phyloP scores from a whole-genome alignment of 352 stramenopile genomes.

The Pythium brachiatum region DNA sequence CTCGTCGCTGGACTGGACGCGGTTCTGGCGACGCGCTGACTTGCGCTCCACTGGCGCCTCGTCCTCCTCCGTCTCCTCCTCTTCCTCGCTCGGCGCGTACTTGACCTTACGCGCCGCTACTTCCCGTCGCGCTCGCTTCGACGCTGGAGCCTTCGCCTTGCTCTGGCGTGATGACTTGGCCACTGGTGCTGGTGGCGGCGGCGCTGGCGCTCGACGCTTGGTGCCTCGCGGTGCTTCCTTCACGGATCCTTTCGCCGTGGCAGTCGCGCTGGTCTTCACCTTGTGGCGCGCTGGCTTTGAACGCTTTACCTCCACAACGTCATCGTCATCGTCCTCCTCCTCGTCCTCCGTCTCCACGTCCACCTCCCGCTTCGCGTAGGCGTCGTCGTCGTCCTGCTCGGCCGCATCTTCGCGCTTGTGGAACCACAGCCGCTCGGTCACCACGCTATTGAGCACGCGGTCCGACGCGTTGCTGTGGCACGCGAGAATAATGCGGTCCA shows the following conservation, averaged over 20 bases:
- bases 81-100: slow-evolving; percentile 19
- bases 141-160: slow-evolving; percentile 9
- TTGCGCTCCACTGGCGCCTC: slow-evolving; percentile 17
- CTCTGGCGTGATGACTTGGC: not conserved
- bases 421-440: slow-evolving; percentile 71
- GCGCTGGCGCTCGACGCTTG: slow-evolving; percentile 13
- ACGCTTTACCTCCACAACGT: slow-evolving; percentile 1
- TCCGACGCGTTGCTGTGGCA: slow-evolving; percentile 55
- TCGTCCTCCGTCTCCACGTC: slow-evolving; percentile 12
- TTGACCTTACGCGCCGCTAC: not conserved
- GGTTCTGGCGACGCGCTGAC: slow-evolving; percentile 12
- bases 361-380: slow-evolving; percentile 5
- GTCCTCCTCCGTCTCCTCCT: slow-evolving; percentile 32
- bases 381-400: slow-evolving; percentile 10
- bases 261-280: not conserved
- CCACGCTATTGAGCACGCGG: slow-evolving; percentile 47
- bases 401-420: slow-evolving; percentile 11
- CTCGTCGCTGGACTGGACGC: slow-evolving; percentile 17
- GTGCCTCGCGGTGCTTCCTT: not conserved
- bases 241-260: not conserved
- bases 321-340: slow-evolving; percentile 13
- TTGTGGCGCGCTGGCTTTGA: slow-evolving; percentile 1
- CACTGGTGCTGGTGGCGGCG: slow-evolving; percentile 6
- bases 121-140: slow-evolving; percentile 22
- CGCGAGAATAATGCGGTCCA: slow-evolving; percentile 70